Evolutionary conservation across 2,329 filamentous ascomycete genomes (phyloP).

Genomic region (Arthroderma sp.): DNA sequence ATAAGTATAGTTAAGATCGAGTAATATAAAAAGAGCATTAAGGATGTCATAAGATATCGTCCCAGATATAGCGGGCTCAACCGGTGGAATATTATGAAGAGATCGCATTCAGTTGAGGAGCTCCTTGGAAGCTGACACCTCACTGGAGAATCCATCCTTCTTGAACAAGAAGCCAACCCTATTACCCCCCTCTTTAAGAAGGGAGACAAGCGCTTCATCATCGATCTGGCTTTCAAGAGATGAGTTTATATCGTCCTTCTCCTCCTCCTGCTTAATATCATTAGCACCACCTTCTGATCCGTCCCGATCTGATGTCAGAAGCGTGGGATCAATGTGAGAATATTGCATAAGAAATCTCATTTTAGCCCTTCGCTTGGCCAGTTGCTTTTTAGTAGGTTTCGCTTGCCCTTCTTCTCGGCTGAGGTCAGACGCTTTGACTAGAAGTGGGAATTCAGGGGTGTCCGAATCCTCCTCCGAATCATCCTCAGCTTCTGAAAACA

Average conservation of each 20-base stretch:
- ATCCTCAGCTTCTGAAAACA: conserved; percentile 2
- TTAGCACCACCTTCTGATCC: conserved; percentile 18
- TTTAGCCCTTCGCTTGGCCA: conserved; percentile 18
- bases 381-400: conserved; percentile 4
- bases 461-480: conserved; percentile 11
- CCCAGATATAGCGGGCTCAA: too few relatives aligned
- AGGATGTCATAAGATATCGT: too few relatives aligned
- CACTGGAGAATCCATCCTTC: conserved; percentile 14
- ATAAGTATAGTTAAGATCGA: too few relatives aligned
- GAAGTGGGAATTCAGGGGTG: conserved; percentile 18
- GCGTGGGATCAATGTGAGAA: conserved; percentile 28
- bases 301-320: conserved; percentile 12
- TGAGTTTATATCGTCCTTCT: not conserved
- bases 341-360: conserved; percentile 32
- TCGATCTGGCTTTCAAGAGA: conserved; percentile 10
- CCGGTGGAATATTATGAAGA: too few relatives aligned
- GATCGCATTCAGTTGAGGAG: too few relatives aligned
- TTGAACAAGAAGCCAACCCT: conserved; percentile 28
- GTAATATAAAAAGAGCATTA: too few relatives aligned
- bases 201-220: conserved; percentile 18
- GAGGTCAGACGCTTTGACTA: conserved; percentile 30
- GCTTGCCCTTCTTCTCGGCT: conserved; percentile 13
- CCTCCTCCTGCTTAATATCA: conserved; percentile 9
- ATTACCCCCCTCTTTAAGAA: conserved; percentile 28
- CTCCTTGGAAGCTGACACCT: too few relatives aligned